Conservation (phyloP, 805 yeast species). For the Saturnispora quitensis region DNA sequence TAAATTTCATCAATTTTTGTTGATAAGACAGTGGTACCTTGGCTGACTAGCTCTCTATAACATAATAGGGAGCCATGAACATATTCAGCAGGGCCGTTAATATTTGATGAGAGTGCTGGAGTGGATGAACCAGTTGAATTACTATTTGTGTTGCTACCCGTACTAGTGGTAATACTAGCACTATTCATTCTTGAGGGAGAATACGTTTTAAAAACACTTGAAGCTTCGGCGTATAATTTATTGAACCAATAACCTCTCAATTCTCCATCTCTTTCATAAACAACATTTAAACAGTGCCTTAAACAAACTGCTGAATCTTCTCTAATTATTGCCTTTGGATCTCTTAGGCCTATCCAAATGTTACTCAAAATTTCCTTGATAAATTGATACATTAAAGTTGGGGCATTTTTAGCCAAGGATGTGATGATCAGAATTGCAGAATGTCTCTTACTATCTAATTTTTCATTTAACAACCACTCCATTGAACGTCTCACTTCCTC, state of each 20-base stretch:
- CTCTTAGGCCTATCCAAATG: constrained; percentile 83
- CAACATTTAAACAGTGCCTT: constrained; percentile 67
- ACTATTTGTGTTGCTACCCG: background rate
- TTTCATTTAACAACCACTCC: constrained; percentile 86
- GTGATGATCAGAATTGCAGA: constrained; percentile 81
- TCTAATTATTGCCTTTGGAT: constrained; percentile 64
- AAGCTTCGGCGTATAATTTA: constrained; percentile 36
- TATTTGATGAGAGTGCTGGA: constrained; percentile 2
- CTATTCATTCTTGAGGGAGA: background rate
- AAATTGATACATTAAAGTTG: constrained; percentile 71
- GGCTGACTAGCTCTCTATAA: constrained; percentile 64
- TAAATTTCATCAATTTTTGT: constrained; percentile 69
- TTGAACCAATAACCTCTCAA: constrained; percentile 70
- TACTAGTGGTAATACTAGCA: background rate
- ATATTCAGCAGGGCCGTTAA: constrained; percentile 41
- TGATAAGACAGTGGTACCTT: constrained; percentile 64
- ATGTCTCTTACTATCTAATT: constrained; percentile 78
- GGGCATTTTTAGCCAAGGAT: constrained; percentile 79
- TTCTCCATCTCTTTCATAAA: constrained; percentile 67
- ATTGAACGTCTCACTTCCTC: constrained; percentile 81
- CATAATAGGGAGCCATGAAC: constrained; percentile 85
- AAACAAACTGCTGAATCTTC: constrained; percentile 78
- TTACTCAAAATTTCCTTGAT: constrained; percentile 71
- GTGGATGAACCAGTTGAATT: background rate
- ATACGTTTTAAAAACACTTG: constrained; percentile 19